Evolutionary conservation across 1,284 basidiomycete genomes (phyloP).

Genomic region (Fistulinella cinereoalba): DNA sequence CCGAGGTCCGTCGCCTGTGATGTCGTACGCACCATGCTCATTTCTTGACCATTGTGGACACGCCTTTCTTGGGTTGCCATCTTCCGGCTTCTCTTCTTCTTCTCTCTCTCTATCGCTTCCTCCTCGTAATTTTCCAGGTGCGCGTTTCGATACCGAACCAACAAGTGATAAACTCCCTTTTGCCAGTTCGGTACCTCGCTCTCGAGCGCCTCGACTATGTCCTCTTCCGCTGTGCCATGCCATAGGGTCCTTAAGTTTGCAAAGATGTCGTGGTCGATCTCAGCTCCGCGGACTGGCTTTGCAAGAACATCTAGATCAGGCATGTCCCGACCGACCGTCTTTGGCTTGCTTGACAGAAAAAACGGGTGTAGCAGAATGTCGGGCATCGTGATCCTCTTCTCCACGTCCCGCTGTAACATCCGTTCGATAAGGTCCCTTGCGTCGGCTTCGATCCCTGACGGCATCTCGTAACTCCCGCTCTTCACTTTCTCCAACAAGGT

Average conservation of each 20-base stretch:
- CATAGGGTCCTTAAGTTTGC: constrained; percentile 90
- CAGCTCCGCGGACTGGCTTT: constrained; percentile 56
- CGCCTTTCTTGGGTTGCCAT: constrained; percentile 15
- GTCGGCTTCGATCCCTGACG: constrained; percentile 68
- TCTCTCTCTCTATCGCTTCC: constrained; percentile 35
- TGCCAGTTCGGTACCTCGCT: constrained; percentile 79
- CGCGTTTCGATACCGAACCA: constrained; percentile 74
- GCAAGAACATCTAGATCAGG: constrained; percentile 71
- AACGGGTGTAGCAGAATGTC: constrained; percentile 90
- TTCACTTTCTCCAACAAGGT: constrained; percentile 83
- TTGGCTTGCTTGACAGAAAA: constrained; percentile 67
- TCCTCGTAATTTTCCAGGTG: constrained; percentile 68
- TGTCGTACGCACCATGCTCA: constrained; percentile 20
- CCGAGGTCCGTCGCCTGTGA: constrained; percentile 28
- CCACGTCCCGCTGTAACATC: constrained; percentile 88
- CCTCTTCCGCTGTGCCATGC: constrained; percentile 71
- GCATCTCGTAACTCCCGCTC: constrained; percentile 81
- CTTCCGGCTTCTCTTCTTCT: constrained; percentile 34
- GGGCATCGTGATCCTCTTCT: constrained; percentile 82
- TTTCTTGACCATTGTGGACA: background rate
- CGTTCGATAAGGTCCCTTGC: constrained; percentile 82
- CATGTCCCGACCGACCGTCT: constrained; percentile 48
- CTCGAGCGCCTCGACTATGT: constrained; percentile 67
- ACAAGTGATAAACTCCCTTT: constrained; percentile 87
- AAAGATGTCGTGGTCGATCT: constrained; percentile 89